A percentile compares a stretch with the other conserved stretches of the same genome.
Evolutionary conservation across 2,329 filamentous ascomycete species (phyloP).

Genomic region (Colletotrichum destructivum): DNA sequence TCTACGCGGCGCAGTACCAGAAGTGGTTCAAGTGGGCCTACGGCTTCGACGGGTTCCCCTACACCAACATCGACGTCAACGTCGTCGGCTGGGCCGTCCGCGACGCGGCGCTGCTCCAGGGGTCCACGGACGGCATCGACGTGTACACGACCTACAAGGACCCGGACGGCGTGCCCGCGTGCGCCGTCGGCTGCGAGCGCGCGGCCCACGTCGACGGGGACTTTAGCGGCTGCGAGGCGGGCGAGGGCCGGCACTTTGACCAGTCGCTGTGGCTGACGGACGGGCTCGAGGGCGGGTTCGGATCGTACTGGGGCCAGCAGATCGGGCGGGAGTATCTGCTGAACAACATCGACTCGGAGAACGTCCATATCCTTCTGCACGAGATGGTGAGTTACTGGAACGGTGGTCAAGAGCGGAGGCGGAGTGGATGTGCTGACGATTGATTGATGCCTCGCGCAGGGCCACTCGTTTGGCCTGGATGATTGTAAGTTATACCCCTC

Average conservation of each 20-base stretch:
- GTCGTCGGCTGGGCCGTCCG: conserved; percentile 61
- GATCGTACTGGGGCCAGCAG: conserved; percentile 63
- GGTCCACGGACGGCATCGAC: conserved; percentile 53
- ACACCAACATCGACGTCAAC: conserved; percentile 54
- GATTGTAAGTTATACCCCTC: conserved; percentile 45
- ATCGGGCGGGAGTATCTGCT: conserved; percentile 61
- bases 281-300: conserved; percentile 59
- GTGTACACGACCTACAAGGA: conserved; percentile 58
- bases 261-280: conserved; percentile 63
- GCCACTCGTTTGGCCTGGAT: conserved; percentile 59
- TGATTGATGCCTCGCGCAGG: conserved; percentile 33
- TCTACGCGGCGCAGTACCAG: conserved; percentile 53
- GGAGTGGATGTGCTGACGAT: background rate
- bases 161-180: conserved; percentile 57
- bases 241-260: conserved; percentile 58
- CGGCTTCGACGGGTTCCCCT: conserved; percentile 62
- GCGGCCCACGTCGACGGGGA: conserved; percentile 60
- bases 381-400: conserved; percentile 50
- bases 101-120: conserved; percentile 54
- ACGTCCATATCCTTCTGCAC: conserved; percentile 62
- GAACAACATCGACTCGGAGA: conserved; percentile 51
- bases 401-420: no score
- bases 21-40: conserved; percentile 60
- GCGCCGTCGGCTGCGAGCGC: conserved; percentile 56
- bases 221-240: conserved; percentile 56